These are phyloP conservation scores for Populus deltoides DNA, from an alignment of 345 rosid genomes.

Conservation along the genomic window DNA sequence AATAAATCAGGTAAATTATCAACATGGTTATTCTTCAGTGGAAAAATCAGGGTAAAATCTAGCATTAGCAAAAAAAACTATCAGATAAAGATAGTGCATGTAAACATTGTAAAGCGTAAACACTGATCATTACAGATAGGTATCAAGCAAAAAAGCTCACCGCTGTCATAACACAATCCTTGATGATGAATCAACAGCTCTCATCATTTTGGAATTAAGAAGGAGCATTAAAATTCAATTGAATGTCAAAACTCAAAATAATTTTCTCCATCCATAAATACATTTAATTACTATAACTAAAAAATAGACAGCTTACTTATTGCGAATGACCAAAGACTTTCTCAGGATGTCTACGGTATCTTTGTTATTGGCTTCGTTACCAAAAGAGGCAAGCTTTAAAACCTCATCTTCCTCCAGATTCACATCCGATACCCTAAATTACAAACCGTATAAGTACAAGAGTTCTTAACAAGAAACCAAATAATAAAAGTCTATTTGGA, in stretches of 20 bases:
- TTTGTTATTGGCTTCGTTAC: conserved; percentile 55
- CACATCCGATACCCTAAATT: conserved; percentile 65
- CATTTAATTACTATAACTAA: background rate
- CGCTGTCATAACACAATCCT: background rate
- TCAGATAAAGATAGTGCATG: background rate
- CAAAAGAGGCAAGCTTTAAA: conserved; percentile 69
- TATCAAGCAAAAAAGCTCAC: background rate
- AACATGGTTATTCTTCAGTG: background rate
- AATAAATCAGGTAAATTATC: background rate
- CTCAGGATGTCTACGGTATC: conserved; percentile 71
- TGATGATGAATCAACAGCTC: background rate
- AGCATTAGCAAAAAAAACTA: background rate
- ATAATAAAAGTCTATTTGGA: background rate
- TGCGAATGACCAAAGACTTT: conserved; percentile 70
- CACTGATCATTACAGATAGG: background rate
- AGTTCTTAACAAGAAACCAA: background rate
- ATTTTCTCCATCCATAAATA: background rate
- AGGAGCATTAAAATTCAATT: background rate
- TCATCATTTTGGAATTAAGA: background rate
- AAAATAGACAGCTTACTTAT: conserved; percentile 45
- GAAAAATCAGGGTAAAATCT: background rate
- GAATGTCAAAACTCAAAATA: background rate
- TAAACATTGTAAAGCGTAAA: background rate
- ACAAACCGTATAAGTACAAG: conserved; percentile 1
- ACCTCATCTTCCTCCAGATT: conserved; percentile 77